phyloP scores from a whole-genome alignment of 2,329 filamentous ascomycete genomes.

The Verticillium zaregamsianum region DNA sequence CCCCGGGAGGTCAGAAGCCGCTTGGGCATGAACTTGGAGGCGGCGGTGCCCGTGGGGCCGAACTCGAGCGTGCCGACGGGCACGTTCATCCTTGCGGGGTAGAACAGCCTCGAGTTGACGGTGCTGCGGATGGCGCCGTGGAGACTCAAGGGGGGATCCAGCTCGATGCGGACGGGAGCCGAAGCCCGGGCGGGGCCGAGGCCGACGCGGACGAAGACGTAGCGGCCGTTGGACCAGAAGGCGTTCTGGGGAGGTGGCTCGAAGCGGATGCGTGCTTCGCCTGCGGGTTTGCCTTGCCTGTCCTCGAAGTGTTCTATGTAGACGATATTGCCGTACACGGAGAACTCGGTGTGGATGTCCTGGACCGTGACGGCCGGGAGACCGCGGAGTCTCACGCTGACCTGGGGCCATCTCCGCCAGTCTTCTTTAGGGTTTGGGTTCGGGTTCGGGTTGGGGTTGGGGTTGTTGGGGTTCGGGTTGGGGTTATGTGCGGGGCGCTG shows the following conservation, averaged over 20 bases:
- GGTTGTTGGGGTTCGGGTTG: too few species aligned
- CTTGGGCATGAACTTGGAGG: slow-evolving; percentile 56
- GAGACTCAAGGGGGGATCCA: background rate
- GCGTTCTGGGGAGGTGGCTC: slow-evolving; percentile 47
- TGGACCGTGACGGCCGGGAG: slow-evolving; percentile 6
- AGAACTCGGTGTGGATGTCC: slow-evolving; percentile 49
- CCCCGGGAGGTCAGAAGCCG: slow-evolving; percentile 29
- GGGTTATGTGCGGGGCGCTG: background rate
- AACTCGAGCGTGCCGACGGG: slow-evolving; percentile 51
- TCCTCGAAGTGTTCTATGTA: slow-evolving; percentile 53
- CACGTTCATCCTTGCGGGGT: slow-evolving; percentile 34
- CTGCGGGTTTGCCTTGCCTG: slow-evolving; percentile 29
- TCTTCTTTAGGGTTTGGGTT: too few species aligned
- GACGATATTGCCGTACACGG: slow-evolving; percentile 45
- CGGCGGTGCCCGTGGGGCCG: slow-evolving; percentile 52
- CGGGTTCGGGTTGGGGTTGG: too few species aligned
- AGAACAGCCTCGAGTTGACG: slow-evolving; percentile 21
- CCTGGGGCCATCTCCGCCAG: background rate
- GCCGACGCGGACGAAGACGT: background rate
- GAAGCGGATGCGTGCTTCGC: slow-evolving; percentile 48
- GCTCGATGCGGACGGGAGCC: background rate
- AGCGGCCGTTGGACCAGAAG: slow-evolving; percentile 40
- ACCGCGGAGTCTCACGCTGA: background rate
- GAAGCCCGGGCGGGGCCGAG: background rate
- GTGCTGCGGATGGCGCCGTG: slow-evolving; percentile 21